A percentile compares a stretch with the other conserved stretches of the same genome.
phyloP scores from a whole-genome alignment of 2,329 filamentous ascomycete genomes.

The Microdochium trichocladiopsis region DNA sequence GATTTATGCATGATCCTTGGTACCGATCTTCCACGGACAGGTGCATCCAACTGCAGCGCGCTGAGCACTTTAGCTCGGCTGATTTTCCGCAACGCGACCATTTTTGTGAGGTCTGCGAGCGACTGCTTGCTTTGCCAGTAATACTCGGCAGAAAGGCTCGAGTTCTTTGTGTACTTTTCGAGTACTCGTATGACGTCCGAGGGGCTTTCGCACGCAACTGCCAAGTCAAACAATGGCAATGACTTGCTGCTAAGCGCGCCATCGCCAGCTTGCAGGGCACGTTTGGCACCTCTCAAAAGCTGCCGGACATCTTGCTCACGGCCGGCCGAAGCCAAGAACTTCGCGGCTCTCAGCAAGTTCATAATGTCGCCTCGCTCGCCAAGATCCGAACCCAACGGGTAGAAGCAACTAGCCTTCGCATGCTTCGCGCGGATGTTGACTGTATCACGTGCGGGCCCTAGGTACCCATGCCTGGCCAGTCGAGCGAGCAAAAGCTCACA shows the following conservation, averaged over 20 bases:
- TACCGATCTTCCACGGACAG: background rate
- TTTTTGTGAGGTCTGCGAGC: background rate
- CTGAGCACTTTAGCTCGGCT: background rate
- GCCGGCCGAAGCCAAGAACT: background rate
- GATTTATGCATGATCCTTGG: background rate
- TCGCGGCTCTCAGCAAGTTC: background rate
- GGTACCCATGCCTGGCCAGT: background rate
- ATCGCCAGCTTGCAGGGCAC: background rate
- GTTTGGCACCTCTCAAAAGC: background rate
- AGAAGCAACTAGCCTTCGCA: too few relatives aligned
- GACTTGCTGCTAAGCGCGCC: background rate
- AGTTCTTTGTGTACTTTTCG: conserved; percentile 7
- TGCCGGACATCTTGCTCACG: background rate
- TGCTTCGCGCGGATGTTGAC: too few relatives aligned
- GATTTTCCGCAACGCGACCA: background rate
- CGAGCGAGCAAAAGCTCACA: conserved; percentile 14
- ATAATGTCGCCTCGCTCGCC: background rate
- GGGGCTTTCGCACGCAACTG: background rate
- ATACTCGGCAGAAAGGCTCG: background rate
- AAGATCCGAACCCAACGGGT: background rate
- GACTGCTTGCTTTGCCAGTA: background rate
- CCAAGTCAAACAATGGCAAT: background rate
- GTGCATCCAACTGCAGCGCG: background rate
- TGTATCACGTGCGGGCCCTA: too few relatives aligned
- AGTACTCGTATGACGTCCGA: background rate